Evolutionary conservation across 2,329 filamentous ascomycete genomes (phyloP).

Genomic region (Fusarium tanahbumbuense): DNA sequence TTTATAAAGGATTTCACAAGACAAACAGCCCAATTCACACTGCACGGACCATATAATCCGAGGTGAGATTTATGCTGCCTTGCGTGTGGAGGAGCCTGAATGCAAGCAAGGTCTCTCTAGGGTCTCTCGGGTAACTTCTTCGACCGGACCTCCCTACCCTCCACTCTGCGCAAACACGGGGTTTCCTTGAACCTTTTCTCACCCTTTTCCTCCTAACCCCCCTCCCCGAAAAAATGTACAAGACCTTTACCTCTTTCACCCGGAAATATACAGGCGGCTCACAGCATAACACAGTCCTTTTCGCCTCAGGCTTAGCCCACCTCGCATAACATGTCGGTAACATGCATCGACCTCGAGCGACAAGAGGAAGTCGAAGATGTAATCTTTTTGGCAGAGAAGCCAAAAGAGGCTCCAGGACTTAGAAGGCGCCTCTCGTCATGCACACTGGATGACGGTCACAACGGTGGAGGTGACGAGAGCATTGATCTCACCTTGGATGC

Average conservation of each 20-base stretch:
- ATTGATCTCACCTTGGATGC: slow-evolving; percentile 52
- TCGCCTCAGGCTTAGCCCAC: slow-evolving; percentile 1
- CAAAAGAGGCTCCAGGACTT: not conserved
- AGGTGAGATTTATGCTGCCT: not conserved
- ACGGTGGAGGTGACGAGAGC: slow-evolving; percentile 36
- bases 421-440: slow-evolving; percentile 34
- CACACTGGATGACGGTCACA: slow-evolving; percentile 38
- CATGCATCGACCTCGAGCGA: slow-evolving; percentile 10
- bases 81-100: not conserved
- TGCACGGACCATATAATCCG: slow-evolving; percentile 2
- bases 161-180: not conserved
- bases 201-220: not conserved
- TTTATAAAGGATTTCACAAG: not conserved
- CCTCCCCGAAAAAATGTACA: not conserved
- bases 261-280: not conserved
- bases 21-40: not conserved
- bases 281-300: slow-evolving; percentile 13
- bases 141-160: not conserved
- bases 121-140: not conserved
- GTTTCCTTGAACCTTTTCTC: not conserved
- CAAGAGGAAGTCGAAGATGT: slow-evolving; percentile 22
- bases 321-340: slow-evolving; percentile 14
- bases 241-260: not conserved
- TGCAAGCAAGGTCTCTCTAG: not conserved
- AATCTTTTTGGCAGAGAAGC: slow-evolving; percentile 32